phyloP scores from a whole-genome alignment of 768 basidiomycete species.

The Leccinum disarticulatum region DNA sequence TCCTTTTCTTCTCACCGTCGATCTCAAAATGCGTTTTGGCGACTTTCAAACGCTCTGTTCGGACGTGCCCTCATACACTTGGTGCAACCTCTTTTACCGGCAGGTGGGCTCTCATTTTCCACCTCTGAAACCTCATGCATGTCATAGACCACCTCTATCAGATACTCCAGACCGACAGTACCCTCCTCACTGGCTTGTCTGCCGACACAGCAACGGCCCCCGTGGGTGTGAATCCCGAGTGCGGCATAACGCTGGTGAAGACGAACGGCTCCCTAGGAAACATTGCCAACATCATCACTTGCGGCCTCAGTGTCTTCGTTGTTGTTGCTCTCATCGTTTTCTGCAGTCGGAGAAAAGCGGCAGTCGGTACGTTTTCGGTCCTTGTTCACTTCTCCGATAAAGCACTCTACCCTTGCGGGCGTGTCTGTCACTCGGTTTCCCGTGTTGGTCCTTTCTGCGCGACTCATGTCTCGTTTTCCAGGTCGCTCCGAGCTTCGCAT shows the following conservation, averaged over 20 bases:
- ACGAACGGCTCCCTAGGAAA: conserved; percentile 67
- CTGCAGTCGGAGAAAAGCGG: conserved; percentile 72
- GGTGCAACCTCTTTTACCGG: conserved; percentile 94
- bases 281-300: conserved; percentile 83
- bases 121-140: conserved; percentile 2
- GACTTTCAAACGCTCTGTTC: conserved; percentile 70
- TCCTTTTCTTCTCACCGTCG: neutral
- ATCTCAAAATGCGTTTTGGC: conserved; percentile 57
- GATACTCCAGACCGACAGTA: conserved; percentile 37
- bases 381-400: neutral
- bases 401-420: neutral
- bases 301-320: conserved; percentile 68
- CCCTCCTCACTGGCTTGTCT: conserved; percentile 42
- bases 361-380: conserved; percentile 67
- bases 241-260: conserved; percentile 70
- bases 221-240: conserved; percentile 79
- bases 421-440: neutral
- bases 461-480: conserved; percentile 25
- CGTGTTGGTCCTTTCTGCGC: neutral
- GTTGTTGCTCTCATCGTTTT: conserved; percentile 55
- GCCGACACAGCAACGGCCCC: conserved; percentile 55
- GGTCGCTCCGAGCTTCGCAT: conserved; percentile 70
- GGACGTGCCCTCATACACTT: conserved; percentile 75
- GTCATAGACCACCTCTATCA: conserved; percentile 34
- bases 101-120: conserved; percentile 52